A percentile compares a stretch with the other conserved stretches of the same genome.
phyloP scores from a whole-genome alignment of 768 basidiomycete genomes.

The Artomyces pyxidatus region DNA sequence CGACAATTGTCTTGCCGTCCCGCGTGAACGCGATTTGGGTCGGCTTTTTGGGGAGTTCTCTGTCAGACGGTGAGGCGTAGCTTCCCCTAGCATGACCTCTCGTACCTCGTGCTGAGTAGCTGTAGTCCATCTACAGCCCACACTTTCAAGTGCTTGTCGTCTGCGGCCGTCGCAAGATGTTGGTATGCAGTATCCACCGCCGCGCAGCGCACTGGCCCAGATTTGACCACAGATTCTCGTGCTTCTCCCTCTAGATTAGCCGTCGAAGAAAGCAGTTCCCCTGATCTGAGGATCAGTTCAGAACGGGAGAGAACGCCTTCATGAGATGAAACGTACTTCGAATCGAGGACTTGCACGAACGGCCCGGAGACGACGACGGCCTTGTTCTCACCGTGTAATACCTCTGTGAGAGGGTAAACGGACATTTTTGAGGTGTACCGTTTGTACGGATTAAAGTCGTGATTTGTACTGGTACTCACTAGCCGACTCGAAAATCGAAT shows the following conservation, averaged over 20 bases:
- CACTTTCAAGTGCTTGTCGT: constrained; percentile 77
- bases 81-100: neutral
- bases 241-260: constrained; percentile 24
- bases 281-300: constrained; percentile 35
- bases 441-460: too few relatives aligned
- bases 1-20: constrained; percentile 58
- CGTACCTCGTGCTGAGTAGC: constrained; percentile 56
- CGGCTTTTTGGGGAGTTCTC: constrained; percentile 79
- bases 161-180: constrained; percentile 57
- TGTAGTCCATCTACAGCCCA: constrained; percentile 56
- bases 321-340: constrained; percentile 38
- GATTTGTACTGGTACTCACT: too few relatives aligned
- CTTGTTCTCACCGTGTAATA: constrained; percentile 31
- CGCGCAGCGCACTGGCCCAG: constrained; percentile 54
- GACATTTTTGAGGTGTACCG: too few relatives aligned
- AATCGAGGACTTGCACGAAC: constrained; percentile 52
- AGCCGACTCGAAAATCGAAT: too few relatives aligned
- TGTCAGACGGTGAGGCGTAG: constrained; percentile 20
- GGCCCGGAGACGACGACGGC: constrained; percentile 48
- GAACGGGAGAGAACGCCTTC: neutral
- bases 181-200: constrained; percentile 36
- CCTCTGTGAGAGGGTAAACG: constrained; percentile 39
- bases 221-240: constrained; percentile 29
- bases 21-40: constrained; percentile 59
- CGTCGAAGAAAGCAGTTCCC: constrained; percentile 41